These are phyloP conservation scores for Nakataea oryzae DNA, from an alignment of 2,329 filamentous ascomycete genomes.

Conservation along the genomic window DNA sequence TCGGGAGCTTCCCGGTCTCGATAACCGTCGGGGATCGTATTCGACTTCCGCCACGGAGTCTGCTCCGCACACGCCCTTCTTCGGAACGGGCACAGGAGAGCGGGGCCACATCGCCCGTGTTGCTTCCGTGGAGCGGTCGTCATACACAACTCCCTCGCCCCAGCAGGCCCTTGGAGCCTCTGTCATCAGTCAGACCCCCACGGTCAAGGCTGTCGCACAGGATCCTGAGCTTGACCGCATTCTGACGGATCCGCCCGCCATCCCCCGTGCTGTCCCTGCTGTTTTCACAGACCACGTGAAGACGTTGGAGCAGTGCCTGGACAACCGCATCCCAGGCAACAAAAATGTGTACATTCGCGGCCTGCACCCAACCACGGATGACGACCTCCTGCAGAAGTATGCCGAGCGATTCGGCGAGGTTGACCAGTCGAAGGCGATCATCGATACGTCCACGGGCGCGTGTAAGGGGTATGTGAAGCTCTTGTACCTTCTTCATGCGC, in stretches of 20 bases:
- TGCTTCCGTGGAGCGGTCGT: constrained; percentile 47
- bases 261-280: constrained; percentile 83
- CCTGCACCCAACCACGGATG: constrained; percentile 87
- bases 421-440: constrained; percentile 96
- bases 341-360: constrained; percentile 98
- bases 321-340: constrained; percentile 84
- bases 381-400: constrained; percentile 76
- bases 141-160: constrained; percentile 58
- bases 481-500: background rate
- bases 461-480: constrained; percentile 73
- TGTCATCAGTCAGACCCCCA: constrained; percentile 6
- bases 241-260: constrained; percentile 64
- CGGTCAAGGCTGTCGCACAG: constrained; percentile 26
- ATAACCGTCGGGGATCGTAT: constrained; percentile 58
- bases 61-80: constrained; percentile 55
- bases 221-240: constrained; percentile 52
- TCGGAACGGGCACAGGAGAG: constrained; percentile 44
- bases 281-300: constrained; percentile 80
- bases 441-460: constrained; percentile 82
- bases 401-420: constrained; percentile 84
- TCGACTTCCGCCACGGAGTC: constrained; percentile 52
- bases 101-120: constrained; percentile 51
- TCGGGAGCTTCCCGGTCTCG: constrained; percentile 47
- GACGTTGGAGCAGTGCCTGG: constrained; percentile 85
- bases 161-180: constrained; percentile 21